Base-by-base conservation (phyloP, 306 rosid genomes). In the Dryas octopetala region DNA sequence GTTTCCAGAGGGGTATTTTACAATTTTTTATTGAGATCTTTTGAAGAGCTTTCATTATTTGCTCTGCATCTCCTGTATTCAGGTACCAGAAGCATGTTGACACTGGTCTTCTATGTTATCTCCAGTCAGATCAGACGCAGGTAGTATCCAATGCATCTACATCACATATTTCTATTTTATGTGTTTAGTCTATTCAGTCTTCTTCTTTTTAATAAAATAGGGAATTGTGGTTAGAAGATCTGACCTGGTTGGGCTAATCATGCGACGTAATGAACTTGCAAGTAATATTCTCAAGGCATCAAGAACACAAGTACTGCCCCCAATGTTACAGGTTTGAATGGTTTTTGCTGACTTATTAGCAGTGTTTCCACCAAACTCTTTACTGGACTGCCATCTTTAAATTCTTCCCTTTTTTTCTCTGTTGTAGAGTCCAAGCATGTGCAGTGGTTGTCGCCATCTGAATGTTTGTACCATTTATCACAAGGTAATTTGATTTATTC, bases 371-470 rank as follows among this genome's bases (percentile, higher is more conserved):
- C 11, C 4, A 32, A 80, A 38, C 58, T 58, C 63, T 51, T 79
- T 26, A 63, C 73, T 45, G 15, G 71, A 76, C 54, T 71, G 17
- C 7, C 64, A 11, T 60, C 71, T 79, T 75, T 0, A 53, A 40
- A 13, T 71, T 79, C 74, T 76, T 53, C 28, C 62, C 65, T 74
- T 16, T 51, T 82, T 80, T 75, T 43, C 70, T 12, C 63, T 77
- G 77, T 74, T 77, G 80, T 74, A 94, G 98, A 87, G 88, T 87
- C 84, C 76, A 19, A 83, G 80, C 85, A 83, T 87, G 73, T 94
- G 96, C 85, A 87, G 78, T 85, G 90, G 97, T 66, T 94, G 98
- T 71, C 96, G 97, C 77, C 98, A 94, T 91, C 93, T 91, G 76
- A 82, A 78, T 85, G 93, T 84, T 55, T 94, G 98, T 78, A 87